Base-by-base conservation (phyloP, 1,139 yeast genomes). In the Geotrichum klebahnii region DNA sequence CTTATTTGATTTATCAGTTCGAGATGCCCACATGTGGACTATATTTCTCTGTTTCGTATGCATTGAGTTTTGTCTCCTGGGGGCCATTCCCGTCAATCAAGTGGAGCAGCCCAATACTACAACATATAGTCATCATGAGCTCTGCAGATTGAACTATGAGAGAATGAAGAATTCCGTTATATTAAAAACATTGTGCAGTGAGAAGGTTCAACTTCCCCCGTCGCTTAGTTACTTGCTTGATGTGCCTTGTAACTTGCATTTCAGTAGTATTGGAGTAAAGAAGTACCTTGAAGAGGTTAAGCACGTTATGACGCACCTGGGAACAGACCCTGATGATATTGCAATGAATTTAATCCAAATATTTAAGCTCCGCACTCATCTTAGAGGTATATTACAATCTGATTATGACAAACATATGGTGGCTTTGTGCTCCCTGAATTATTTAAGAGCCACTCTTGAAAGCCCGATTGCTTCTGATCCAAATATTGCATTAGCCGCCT, bases 281-380 rank as follows among this genome's bases (percentile, higher is more conserved):
- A 28, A 39, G 20, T 9, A 19, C 17, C 34, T 39, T 19, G 22
- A 39, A 14, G 17, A 26, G n/a, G 16, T 28, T 6, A 19, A 39
- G 16, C 26, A 37, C 3, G 29, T 37, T 12, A 12, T 37, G n/a
- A 23, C 8, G 26, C 19, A 17, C 8, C 3, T 16, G 10, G 41
- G 14, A 19, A 14, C 29, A 9, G 9, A 19, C 10, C 17, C 29
- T 8, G 14, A 10, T 19, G 48, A 43, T 17, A 34, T 36, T n/a
- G 39, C 48, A 2, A 19, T 48, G 42, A 17, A 22, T 22, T 31
- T 48, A 16, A 26, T 48, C 14, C 44, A 38, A 9, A 16, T 48
- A 2, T 44, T 48, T 45, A 48, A 48, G 29, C 39, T 48, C n/a
- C 43, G 48, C 17, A 26, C 29, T 4, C 12, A 22, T 16, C 17